These are phyloP conservation scores for Biscogniauxia marginata DNA, from an alignment of 2,329 filamentous ascomycete genomes.

Conservation along the genomic window DNA sequence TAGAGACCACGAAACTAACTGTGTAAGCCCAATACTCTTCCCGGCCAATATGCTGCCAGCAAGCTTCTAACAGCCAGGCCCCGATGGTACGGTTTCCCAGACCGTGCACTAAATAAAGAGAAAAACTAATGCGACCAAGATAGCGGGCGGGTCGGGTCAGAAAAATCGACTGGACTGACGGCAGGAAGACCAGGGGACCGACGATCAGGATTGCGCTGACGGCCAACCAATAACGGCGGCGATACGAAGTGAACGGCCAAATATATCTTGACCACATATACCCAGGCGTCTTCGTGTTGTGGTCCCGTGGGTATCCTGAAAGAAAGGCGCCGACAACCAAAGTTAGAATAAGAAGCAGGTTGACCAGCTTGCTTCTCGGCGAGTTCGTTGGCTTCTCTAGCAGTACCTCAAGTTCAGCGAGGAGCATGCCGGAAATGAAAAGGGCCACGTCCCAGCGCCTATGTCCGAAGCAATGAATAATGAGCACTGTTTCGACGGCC, in stretches of 20 bases:
- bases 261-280: slow-evolving; percentile 30
- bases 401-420: slow-evolving; percentile 29
- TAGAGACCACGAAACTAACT: slow-evolving; percentile 26
- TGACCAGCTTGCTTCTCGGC: slow-evolving; percentile 17
- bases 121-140: slow-evolving; percentile 55
- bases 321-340: slow-evolving; percentile 28
- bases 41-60: slow-evolving; percentile 35
- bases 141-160: slow-evolving; percentile 47
- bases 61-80: slow-evolving; percentile 23
- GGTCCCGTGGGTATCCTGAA: slow-evolving; percentile 30
- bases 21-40: slow-evolving; percentile 27
- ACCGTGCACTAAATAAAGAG: slow-evolving; percentile 59
- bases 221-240: slow-evolving; percentile 31
- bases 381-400: slow-evolving; percentile 22
- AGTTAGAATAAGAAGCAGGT: slow-evolving; percentile 19
- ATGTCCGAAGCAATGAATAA: slow-evolving; percentile 26
- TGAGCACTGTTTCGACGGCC: slow-evolving; percentile 22
- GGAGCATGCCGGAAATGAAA: slow-evolving; percentile 30
- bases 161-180: slow-evolving; percentile 24
- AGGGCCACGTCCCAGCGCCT: slow-evolving; percentile 31
- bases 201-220: slow-evolving; percentile 37
- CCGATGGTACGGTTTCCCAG: slow-evolving; percentile 32
- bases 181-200: slow-evolving; percentile 27
- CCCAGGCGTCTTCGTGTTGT: slow-evolving; percentile 25
- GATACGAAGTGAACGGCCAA: slow-evolving; percentile 30